phyloP scores from a whole-genome alignment of 1,284 basidiomycete species.

The Papiliotrema terrestris region DNA sequence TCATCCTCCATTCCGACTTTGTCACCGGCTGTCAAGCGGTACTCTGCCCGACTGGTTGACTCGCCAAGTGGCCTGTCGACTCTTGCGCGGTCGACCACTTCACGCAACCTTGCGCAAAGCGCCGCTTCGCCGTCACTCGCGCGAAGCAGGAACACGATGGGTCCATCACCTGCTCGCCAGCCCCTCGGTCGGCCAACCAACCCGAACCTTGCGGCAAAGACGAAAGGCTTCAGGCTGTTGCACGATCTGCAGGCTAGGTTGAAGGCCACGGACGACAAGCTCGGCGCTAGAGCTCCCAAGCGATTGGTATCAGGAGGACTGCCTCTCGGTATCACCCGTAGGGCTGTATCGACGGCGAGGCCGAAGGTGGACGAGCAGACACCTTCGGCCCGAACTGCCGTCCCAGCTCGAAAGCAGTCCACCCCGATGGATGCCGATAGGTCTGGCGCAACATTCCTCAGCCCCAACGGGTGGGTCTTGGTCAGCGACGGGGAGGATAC shows the following conservation, averaged over 20 bases:
- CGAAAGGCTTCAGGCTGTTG: conserved; percentile 35
- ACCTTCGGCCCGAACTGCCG: conserved; percentile 17
- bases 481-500: conserved; percentile 31
- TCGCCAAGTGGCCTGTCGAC: conserved; percentile 32
- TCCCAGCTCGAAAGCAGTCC: conserved; percentile 5
- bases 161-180: conserved; percentile 5
- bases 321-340: conserved; percentile 27
- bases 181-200: conserved; percentile 14
- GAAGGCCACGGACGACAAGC: conserved; percentile 40
- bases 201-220: conserved; percentile 27
- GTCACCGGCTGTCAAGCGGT: conserved; percentile 18
- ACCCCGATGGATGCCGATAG: conserved; percentile 8
- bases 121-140: conserved; percentile 17
- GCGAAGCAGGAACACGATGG: conserved; percentile 4
- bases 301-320: conserved; percentile 51
- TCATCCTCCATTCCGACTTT: conserved; percentile 50
- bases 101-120: conserved; percentile 30
- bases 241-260: conserved; percentile 40
- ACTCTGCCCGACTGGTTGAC: conserved; percentile 7
- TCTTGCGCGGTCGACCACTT: conserved; percentile 36
- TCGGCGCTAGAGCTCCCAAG: conserved; percentile 32
- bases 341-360: conserved; percentile 1
- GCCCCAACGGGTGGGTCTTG: conserved; percentile 44
- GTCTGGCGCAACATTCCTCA: conserved; percentile 13
- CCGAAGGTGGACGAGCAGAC: conserved; percentile 1